phyloP scores from a whole-genome alignment of 257 asterid genomes.

The Solanum chaucha region DNA sequence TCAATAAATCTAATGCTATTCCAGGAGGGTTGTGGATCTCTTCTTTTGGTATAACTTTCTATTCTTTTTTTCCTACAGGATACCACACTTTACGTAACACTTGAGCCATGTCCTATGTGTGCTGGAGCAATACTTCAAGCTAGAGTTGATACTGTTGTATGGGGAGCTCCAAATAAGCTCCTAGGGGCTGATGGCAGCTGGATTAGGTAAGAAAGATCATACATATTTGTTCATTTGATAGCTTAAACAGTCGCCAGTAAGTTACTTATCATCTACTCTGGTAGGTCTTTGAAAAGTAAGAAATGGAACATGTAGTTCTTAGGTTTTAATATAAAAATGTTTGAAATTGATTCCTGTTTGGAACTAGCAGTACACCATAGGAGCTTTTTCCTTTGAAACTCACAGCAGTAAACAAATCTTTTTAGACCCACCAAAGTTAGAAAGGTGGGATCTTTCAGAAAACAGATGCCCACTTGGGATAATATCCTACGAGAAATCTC shows the following conservation, averaged over 20 bases:
- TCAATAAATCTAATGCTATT: neutral
- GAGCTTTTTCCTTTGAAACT: neutral
- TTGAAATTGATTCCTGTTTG: neutral
- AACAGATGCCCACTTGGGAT: neutral
- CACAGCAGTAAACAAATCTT: neutral
- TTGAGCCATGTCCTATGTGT: slow-evolving; percentile 99
- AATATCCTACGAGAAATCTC: neutral
- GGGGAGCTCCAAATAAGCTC: slow-evolving; percentile 99
- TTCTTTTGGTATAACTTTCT: neutral
- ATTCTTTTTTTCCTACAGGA: slow-evolving; percentile 31
- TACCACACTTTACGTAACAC: slow-evolving; percentile 82
- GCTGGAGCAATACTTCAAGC: slow-evolving; percentile 99
- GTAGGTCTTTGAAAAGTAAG: neutral
- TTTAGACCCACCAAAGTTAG: neutral
- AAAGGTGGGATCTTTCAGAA: neutral
- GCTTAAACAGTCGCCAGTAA: neutral
- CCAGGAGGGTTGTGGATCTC: neutral
- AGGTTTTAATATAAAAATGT: neutral
- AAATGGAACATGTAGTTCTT: neutral
- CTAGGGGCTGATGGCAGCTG: slow-evolving; percentile 99
- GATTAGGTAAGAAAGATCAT: slow-evolving; percentile 53
- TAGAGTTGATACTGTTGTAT: slow-evolving; percentile 77
- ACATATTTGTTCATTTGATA: neutral
- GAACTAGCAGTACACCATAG: neutral
- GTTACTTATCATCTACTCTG: neutral